A percentile compares a stretch with the other conserved stretches of the same genome.
Evolutionary conservation across 1,284 basidiomycete genomes (phyloP).

Genomic region (Puccinia coronata): DNA sequence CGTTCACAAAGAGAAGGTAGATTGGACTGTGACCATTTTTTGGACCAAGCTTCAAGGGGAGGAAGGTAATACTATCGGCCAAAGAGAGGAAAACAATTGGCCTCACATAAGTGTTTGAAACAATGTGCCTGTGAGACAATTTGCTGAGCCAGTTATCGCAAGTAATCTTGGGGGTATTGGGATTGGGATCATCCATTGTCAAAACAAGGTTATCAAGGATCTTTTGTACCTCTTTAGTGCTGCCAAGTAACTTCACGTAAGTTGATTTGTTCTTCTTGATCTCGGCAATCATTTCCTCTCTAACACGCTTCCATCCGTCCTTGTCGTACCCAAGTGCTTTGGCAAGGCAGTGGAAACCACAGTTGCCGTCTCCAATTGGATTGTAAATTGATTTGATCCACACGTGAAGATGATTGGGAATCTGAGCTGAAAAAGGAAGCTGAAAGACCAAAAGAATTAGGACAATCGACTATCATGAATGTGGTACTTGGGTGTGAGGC

Average conservation of each 20-base stretch:
- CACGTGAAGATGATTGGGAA: not conserved
- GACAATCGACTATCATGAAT: no score
- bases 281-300: not conserved
- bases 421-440: not conserved
- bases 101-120: not conserved
- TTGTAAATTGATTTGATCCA: not conserved
- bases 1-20: not conserved
- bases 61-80: not conserved
- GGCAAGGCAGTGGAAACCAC: not conserved
- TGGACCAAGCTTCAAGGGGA: not conserved
- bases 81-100: not conserved
- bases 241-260: not conserved
- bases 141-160: not conserved
- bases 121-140: not conserved
- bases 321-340: constrained; percentile 6
- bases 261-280: not conserved
- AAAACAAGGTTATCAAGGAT: not conserved
- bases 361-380: no score
- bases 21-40: not conserved
- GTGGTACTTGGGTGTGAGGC: no score
- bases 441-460: not conserved
- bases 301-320: not conserved
- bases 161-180: not conserved
- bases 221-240: not conserved
- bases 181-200: no score